These are phyloP conservation scores for Leptographium lundbergii DNA, from an alignment of 2,329 filamentous ascomycete species.

Conservation along the genomic window DNA sequence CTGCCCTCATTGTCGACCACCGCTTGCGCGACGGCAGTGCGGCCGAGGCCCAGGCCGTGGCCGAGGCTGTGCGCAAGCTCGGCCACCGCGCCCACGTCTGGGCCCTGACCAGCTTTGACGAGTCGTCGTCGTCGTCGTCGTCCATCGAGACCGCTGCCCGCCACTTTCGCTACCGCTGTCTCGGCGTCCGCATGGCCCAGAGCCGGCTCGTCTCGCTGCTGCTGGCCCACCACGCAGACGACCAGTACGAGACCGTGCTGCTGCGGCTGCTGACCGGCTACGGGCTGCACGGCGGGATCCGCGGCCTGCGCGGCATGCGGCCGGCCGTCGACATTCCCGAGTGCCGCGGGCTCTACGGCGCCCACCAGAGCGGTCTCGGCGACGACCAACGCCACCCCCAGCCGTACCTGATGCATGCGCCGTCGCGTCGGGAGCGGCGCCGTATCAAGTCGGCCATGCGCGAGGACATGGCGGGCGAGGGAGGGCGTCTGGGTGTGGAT, in stretches of 20 bases:
- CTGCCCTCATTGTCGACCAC: conserved; percentile 45
- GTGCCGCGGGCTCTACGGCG: conserved; percentile 61
- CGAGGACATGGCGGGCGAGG: conserved; percentile 6
- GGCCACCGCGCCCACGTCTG: conserved; percentile 18
- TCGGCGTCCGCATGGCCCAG: conserved; percentile 49
- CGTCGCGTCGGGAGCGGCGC: conserved; percentile 13
- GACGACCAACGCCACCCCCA: conserved; percentile 27
- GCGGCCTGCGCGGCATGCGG: conserved; percentile 62
- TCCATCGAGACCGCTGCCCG: conserved; percentile 72
- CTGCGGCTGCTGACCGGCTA: conserved; percentile 63
- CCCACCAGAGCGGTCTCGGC: conserved; percentile 50
- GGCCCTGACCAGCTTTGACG: conserved; percentile 18
- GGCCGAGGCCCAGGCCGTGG: conserved; percentile 38
- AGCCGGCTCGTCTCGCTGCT: conserved; percentile 48
- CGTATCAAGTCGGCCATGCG: conserved; percentile 16
- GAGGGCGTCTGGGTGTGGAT: neutral
- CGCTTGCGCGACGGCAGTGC: conserved; percentile 37
- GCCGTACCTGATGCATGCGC: conserved; percentile 26
- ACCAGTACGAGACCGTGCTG: conserved; percentile 81
- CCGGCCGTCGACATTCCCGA: conserved; percentile 63
- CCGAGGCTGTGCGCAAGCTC: conserved; percentile 20
- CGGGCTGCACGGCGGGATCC: conserved; percentile 48
- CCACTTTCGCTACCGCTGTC: conserved; percentile 54
- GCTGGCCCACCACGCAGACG: conserved; percentile 77
- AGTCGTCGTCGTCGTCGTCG: conserved; percentile 34